Conservation (phyloP, 2,329 filamentous ascomycete genomes). For the Drechmeria coniospora region DNA sequence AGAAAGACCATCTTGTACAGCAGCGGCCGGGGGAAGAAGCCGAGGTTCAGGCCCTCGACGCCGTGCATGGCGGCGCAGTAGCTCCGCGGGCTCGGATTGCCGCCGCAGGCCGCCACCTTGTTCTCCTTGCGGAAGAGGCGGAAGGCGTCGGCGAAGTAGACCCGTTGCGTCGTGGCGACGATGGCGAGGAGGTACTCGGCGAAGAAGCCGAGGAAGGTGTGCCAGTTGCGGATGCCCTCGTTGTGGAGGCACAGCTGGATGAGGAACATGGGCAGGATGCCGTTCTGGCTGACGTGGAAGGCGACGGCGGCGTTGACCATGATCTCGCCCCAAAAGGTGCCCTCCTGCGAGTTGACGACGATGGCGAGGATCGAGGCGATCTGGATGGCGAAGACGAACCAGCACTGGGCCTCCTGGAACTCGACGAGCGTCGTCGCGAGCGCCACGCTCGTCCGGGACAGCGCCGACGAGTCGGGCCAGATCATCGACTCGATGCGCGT, state of each 20-base stretch:
- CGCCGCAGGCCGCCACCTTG: conserved; percentile 16
- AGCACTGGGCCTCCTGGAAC: conserved; percentile 23
- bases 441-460: conserved; percentile 22
- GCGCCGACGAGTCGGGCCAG: conserved; percentile 19
- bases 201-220: conserved; percentile 23
- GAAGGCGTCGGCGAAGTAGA: conserved; percentile 19
- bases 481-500: conserved; percentile 21
- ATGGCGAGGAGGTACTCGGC: conserved; percentile 22
- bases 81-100: conserved; percentile 21
- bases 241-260: conserved; percentile 22
- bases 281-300: conserved; percentile 21
- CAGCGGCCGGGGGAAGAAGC: conserved; percentile 21
- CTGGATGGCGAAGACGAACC: conserved; percentile 24
- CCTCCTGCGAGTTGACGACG: conserved; percentile 23
- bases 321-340: conserved; percentile 23
- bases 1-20: conserved; percentile 23
- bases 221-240: conserved; percentile 24
- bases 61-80: conserved; percentile 21
- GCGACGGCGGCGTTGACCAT: conserved; percentile 21
- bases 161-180: conserved; percentile 20
- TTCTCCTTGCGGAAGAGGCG: conserved; percentile 17
- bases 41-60: conserved; percentile 17
- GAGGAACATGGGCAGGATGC: conserved; percentile 21
- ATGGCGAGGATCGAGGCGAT: conserved; percentile 24
- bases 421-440: conserved; percentile 24